These are phyloP conservation scores for Trichomonas vaginalis DNA, from an alignment of 208 protist species.

Conservation along the genomic window DNA sequence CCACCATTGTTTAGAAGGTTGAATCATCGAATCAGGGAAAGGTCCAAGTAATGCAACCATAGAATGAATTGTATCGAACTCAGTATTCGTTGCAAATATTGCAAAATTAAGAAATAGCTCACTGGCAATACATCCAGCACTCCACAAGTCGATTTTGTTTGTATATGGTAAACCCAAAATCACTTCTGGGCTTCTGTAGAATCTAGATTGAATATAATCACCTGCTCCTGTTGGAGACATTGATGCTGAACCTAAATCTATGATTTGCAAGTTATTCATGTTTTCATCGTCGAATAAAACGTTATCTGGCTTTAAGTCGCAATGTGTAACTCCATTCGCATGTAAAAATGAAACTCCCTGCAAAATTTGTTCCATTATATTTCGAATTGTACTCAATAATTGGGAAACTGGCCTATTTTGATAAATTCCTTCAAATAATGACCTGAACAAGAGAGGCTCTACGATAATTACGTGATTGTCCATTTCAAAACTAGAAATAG, in stretches of 20 bases:
- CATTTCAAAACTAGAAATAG: background rate
- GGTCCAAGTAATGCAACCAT: background rate
- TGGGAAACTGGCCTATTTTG: background rate
- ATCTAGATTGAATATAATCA: slow-evolving; percentile 74
- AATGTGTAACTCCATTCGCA: slow-evolving; percentile 32
- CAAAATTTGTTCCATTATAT: slow-evolving; percentile 32
- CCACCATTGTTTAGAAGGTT: background rate
- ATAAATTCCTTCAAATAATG: background rate
- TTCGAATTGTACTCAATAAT: slow-evolving; percentile 19
- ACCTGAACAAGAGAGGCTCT: background rate
- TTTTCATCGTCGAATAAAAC: background rate
- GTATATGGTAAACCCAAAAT: background rate
- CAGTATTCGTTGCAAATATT: background rate
- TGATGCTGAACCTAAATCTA: slow-evolving; percentile 51
- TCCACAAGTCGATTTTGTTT: background rate
- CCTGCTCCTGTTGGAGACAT: slow-evolving; percentile 60
- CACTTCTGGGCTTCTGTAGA: slow-evolving; percentile 73
- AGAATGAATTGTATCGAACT: background rate
- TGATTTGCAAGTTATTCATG: slow-evolving; percentile 24
- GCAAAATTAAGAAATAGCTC: background rate
- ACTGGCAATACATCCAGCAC: background rate
- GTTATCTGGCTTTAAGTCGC: slow-evolving; percentile 38
- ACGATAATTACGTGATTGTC: background rate
- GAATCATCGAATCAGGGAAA: background rate
- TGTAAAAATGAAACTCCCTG: background rate